Evolutionary conservation across 768 basidiomycete genomes (phyloP).

Genomic region (Suillus placidus): DNA sequence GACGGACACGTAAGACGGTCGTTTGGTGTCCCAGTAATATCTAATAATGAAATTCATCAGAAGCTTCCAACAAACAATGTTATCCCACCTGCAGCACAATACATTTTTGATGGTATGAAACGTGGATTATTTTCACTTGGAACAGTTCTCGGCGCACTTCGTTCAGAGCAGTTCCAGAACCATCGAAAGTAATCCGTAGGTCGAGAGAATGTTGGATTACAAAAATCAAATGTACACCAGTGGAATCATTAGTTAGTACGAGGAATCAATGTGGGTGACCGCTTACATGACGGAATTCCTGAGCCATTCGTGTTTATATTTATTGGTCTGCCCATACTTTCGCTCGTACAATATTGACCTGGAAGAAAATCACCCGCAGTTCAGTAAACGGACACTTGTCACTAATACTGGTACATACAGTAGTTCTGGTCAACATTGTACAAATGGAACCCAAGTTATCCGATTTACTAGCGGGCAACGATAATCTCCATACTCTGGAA

Average conservation of each 20-base stretch:
- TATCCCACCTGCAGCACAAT: not conserved
- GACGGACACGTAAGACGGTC: not conserved
- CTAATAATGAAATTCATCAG: not conserved
- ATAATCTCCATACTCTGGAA: not conserved
- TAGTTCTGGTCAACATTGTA: no score
- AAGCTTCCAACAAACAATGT: not conserved
- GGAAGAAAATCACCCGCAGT: not conserved
- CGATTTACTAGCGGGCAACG: not conserved
- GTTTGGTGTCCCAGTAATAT: not conserved
- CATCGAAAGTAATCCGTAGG: not conserved
- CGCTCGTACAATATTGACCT: not conserved
- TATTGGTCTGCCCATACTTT: not conserved
- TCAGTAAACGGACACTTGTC: no score
- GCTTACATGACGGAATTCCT: not conserved
- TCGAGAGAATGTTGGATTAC: not conserved
- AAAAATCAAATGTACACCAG: not conserved
- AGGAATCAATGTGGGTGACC: not conserved
- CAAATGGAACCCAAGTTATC: not conserved
- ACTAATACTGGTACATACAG: no score
- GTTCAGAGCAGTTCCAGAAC: not conserved
- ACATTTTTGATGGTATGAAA: not conserved
- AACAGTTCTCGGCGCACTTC: not conserved
- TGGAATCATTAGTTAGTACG: not conserved
- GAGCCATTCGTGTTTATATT: not conserved
- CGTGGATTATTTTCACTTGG: not conserved